Evolutionary conservation across 345 rosid genomes (phyloP), one percentile per base, ranked within the genome.

Genomic region (Lagerstroemia speciosa): DNA sequence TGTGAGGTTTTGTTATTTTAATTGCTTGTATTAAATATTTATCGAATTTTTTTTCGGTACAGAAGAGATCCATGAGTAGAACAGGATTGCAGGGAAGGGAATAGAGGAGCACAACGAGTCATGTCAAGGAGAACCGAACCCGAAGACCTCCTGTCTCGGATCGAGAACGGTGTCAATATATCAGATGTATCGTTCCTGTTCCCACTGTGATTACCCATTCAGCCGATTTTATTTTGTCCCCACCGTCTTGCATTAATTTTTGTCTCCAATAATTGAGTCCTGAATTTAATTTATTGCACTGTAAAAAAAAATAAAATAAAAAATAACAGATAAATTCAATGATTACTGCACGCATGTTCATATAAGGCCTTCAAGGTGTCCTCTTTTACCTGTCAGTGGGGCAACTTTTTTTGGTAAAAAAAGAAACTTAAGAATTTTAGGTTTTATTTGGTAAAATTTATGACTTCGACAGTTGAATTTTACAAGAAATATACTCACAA

Each of bases 191-290:
- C n/a, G n/a, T n/a, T n/a, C n/a, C n/a, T n/a, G n/a, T n/a, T n/a
- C n/a, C n/a, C n/a, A n/a, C n/a, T n/a, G n/a, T n/a, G 26, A 19
- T 10, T n/a, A 24, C 31, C 61, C 5, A 9, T 24, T 55, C 26
- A n/a, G 26, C 61, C 29, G 0, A 55, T 6, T 55, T 55, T 55
- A 36, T 4, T 55, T 30, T 30, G 61, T 55, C 66, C 66, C 66
- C 66, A 30, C 27, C 14, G 8, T 34, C 66, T 34, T 19, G 66
- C 26, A 34, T 63, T 34, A 63, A 63, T 63, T 63, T 63, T 63
- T 63, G 43, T 19, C 27, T 37, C 38, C 38, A 55, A 63, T 63
- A 32, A 63, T 63, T 63, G 66, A 63, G 43, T 63, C 27, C 66
- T 32, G 66, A 63, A 63, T 63, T 63, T 2, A 63, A 63, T 63